phyloP scores from a whole-genome alignment of 768 basidiomycete species.

The Trametes cinnabarina region DNA sequence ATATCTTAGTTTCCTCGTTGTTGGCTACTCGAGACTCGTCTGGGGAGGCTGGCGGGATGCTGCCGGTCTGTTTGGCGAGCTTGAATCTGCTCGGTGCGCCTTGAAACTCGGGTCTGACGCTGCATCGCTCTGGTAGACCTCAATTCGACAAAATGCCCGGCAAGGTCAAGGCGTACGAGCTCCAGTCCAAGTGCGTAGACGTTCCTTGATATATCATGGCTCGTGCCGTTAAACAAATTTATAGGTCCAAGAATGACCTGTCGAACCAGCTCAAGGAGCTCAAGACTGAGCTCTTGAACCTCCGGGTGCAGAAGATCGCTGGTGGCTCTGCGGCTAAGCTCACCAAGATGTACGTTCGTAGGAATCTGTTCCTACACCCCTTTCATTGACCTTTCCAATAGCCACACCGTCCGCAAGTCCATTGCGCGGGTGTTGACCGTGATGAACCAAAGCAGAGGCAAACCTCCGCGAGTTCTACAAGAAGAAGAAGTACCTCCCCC shows the following conservation, averaged over 20 bases:
- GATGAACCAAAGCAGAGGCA: slow-evolving; percentile 96
- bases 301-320: slow-evolving; percentile 98
- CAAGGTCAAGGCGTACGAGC: slow-evolving; percentile 95
- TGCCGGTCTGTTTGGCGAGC: slow-evolving; percentile 9
- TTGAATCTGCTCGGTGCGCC: not conserved
- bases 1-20: slow-evolving; percentile 20
- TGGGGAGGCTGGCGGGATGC: slow-evolving; percentile 14
- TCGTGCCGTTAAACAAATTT: not conserved
- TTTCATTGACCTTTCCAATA: slow-evolving; percentile 31
- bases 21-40: slow-evolving; percentile 2
- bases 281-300: slow-evolving; percentile 89
- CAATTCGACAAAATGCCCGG: slow-evolving; percentile 59
- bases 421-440: slow-evolving; percentile 98
- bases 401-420: slow-evolving; percentile 95
- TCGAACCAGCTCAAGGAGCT: slow-evolving; percentile 89
- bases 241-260: slow-evolving; percentile 95
- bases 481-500: slow-evolving; percentile 92
- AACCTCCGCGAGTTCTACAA: slow-evolving; percentile 98
- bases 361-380: not conserved
- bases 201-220: not conserved
- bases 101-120: slow-evolving; percentile 21
- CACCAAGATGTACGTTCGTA: slow-evolving; percentile 86
- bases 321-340: slow-evolving; percentile 94
- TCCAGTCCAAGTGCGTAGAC: slow-evolving; percentile 85
- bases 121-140: slow-evolving; percentile 22